phyloP scores from a whole-genome alignment of 176 grass and related monocot species.

The Triticum timopheevii region DNA sequence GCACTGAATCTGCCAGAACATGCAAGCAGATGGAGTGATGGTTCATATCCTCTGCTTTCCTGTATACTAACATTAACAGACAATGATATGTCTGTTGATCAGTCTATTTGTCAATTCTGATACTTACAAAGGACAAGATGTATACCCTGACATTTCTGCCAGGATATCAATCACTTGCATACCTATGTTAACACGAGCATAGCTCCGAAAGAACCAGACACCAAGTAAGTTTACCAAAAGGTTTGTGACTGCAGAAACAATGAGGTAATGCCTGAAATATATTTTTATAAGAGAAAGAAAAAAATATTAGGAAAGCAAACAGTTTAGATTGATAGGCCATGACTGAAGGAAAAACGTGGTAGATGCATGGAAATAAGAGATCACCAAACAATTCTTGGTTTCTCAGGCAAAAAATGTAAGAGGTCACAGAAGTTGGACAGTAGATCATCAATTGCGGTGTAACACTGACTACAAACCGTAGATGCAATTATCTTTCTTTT shows the following conservation, averaged over 20 bases:
- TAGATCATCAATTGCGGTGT: not conserved
- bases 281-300: not conserved
- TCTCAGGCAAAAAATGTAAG: not conserved
- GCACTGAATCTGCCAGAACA: slow-evolving; percentile 90
- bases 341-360: not conserved
- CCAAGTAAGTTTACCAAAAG: slow-evolving; percentile 97
- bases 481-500: no score
- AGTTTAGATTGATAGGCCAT: not conserved
- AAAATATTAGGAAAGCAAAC: not conserved
- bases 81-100: not conserved
- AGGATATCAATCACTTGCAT: not conserved
- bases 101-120: not conserved
- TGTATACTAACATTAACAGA: slow-evolving; percentile 62
- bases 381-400: not conserved
- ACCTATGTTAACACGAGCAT: slow-evolving; percentile 92
- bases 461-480: not conserved
- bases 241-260: slow-evolving; percentile 92
- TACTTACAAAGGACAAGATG: not conserved
- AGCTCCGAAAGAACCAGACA: slow-evolving; percentile 95
- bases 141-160: not conserved
- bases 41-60: slow-evolving; percentile 98
- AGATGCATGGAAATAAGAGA: not conserved
- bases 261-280: slow-evolving; percentile 76
- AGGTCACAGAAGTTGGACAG: not conserved
- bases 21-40: slow-evolving; percentile 93